Evolutionary conservation across 2,329 filamentous ascomycete species (phyloP).

Genomic region (Elsinoe australis): DNA sequence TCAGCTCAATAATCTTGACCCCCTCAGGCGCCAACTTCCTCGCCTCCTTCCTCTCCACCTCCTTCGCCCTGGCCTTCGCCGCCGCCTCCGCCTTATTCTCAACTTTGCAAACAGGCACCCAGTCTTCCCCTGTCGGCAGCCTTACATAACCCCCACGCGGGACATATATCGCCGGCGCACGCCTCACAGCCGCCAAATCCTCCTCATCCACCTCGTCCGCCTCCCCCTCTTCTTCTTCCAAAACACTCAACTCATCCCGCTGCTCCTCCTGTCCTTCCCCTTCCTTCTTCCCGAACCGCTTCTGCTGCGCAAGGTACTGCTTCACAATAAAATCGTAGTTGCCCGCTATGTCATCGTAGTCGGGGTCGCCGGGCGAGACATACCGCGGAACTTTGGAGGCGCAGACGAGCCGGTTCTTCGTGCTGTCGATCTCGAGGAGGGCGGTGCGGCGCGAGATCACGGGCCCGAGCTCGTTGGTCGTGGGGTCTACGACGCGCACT

Average conservation of each 20-base stretch:
- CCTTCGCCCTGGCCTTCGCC: slow-evolving; percentile 38
- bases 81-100: slow-evolving; percentile 50
- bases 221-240: slow-evolving; percentile 19
- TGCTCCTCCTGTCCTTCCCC: slow-evolving; percentile 24
- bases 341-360: slow-evolving; percentile 13
- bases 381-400: slow-evolving; percentile 32
- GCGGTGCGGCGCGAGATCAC: slow-evolving; percentile 30
- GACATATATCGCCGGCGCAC: slow-evolving; percentile 9
- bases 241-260: slow-evolving; percentile 13
- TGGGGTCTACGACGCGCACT: slow-evolving; percentile 39
- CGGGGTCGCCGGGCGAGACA: slow-evolving; percentile 4
- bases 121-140: slow-evolving; percentile 19
- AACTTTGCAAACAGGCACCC: slow-evolving; percentile 65
- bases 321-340: slow-evolving; percentile 16
- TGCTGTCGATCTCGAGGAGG: slow-evolving; percentile 42
- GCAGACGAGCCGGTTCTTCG: slow-evolving; percentile 46
- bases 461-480: slow-evolving; percentile 31
- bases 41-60: slow-evolving; percentile 40
- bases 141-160: neutral
- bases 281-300: slow-evolving; percentile 17
- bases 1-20: slow-evolving; percentile 75
- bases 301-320: slow-evolving; percentile 10
- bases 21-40: slow-evolving; percentile 39
- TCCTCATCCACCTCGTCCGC: slow-evolving; percentile 21
- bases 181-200: neutral